Conservation (phyloP, 2,329 filamentous ascomycete genomes). For the Cordyceps cicadae region DNA sequence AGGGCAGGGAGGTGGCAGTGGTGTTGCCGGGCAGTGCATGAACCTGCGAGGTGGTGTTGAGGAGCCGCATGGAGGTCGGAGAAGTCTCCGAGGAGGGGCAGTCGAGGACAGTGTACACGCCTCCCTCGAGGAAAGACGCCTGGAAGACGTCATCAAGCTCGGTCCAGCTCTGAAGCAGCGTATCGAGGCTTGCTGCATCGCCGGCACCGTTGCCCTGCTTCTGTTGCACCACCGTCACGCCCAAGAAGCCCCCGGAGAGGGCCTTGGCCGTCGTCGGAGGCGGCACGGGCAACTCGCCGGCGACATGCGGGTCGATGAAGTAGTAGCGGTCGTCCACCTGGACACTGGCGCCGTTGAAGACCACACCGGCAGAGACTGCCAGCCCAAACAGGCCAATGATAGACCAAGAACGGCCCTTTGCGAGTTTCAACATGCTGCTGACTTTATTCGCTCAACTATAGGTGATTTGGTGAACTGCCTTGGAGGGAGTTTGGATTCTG, state of each 20-base stretch:
- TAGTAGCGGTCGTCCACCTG: background rate
- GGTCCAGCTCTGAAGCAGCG: constrained; percentile 25
- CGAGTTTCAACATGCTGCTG: background rate
- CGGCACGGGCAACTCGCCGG: background rate
- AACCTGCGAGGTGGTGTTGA: constrained; percentile 8
- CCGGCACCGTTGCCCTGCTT: constrained; percentile 11
- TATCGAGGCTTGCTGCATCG: constrained; percentile 15
- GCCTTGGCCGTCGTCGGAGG: background rate
- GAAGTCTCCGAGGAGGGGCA: constrained; percentile 12
- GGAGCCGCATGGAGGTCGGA: constrained; percentile 13
- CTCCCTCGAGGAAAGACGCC: constrained; percentile 13
- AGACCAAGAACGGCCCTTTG: background rate
- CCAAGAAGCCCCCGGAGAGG: constrained; percentile 20
- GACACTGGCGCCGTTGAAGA: constrained; percentile 5
- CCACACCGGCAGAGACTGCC: background rate
- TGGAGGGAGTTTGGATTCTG: background rate
- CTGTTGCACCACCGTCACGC: constrained; percentile 25
- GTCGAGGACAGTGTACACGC: constrained; percentile 14
- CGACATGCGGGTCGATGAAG: constrained; percentile 8
- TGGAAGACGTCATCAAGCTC: constrained; percentile 22
- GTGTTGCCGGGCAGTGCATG: background rate
- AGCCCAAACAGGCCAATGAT: background rate
- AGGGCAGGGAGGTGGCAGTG: constrained; percentile 13
- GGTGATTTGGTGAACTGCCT: background rate
- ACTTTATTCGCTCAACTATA: background rate